Base-by-base conservation (phyloP, 169 alveolate species). In the Hepatocystis sp. region DNA sequence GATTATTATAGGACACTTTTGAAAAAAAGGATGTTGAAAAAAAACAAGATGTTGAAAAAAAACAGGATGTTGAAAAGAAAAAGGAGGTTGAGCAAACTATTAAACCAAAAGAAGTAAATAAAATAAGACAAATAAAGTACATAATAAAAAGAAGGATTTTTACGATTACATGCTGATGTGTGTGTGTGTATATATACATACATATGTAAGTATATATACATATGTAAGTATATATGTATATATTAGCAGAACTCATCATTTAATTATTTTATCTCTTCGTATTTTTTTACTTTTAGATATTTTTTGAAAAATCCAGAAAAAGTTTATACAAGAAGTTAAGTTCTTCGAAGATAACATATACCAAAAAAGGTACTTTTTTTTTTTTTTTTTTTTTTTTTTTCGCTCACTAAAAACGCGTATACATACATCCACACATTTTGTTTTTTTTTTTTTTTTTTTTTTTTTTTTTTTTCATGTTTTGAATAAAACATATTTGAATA, bases 321-420 rank as follows among this genome's bases (percentile, higher is more conserved):
- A 71, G 27, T 71, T 71, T 71, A 46, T 71, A 58, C 30, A 71
- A 71, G 46, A 71, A 58, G 36, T 71, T 71, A 58, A 44, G 86
- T 21, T 71, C 78, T 5, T 63, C 78, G 5, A 71, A 71, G 47
- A 53, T 11, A 5, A 64, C 34, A 15, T 71, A 71, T 42, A 71
- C 86, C 1, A 71, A 71, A 58, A 71, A 71, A 40, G 86, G 86
- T 71, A 71, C 17, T 4, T 63, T 8, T 15, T 25, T 1, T 53
- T 10, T 17, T 8, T 11, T n/a, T 40, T 64, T 39, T 32, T 23
- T 15, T 23, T 13, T 21, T 64, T 25, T 64, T 25, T 64, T 5
- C 8, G 44, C 23, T 25, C 7, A 17, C 17, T 17, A n/a, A 21
- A 32, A 15, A 53, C 19, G 19, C 17, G 19, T 46, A 46, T 1